A percentile compares a stretch with the other conserved stretches of the same genome.
Evolutionary conservation across 2,329 filamentous ascomycete species (phyloP).

Genomic region (Phyllosticta citriasiana): DNA sequence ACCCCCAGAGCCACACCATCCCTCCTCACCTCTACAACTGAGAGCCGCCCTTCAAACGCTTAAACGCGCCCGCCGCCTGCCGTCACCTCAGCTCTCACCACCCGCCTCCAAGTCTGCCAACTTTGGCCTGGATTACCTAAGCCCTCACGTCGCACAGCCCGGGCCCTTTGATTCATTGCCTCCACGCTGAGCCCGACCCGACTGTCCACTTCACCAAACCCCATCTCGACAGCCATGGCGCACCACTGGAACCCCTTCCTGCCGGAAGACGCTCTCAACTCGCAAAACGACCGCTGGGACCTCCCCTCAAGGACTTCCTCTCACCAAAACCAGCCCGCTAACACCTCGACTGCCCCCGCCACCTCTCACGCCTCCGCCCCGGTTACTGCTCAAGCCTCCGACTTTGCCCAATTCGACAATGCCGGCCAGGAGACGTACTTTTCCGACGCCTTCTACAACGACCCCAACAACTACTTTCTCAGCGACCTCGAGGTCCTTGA

Average conservation of each 20-base stretch:
- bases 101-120: not conserved
- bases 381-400: constrained; percentile 14
- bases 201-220: not conserved
- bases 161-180: constrained; percentile 5
- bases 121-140: constrained; percentile 7
- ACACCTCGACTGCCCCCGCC: not conserved
- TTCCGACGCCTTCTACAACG: constrained; percentile 25
- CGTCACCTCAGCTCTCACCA: constrained; percentile 6
- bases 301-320: not conserved
- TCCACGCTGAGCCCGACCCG: not conserved
- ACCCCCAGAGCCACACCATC: constrained; percentile 2
- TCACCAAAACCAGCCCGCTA: not conserved
- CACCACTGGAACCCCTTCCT: constrained; percentile 30
- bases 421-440: constrained; percentile 26
- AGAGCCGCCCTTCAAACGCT: not conserved
- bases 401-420: constrained; percentile 22
- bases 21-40: constrained; percentile 10
- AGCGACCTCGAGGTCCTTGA: constrained; percentile 29
- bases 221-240: constrained; percentile 22
- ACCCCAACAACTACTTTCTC: constrained; percentile 30
- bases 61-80: not conserved
- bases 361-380: not conserved
- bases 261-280: constrained; percentile 25
- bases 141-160: not conserved
- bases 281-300: constrained; percentile 28